Evolutionary conservation across 2,329 filamentous ascomycete genomes (phyloP).

Genomic region (Juglanconis oblonga): DNA sequence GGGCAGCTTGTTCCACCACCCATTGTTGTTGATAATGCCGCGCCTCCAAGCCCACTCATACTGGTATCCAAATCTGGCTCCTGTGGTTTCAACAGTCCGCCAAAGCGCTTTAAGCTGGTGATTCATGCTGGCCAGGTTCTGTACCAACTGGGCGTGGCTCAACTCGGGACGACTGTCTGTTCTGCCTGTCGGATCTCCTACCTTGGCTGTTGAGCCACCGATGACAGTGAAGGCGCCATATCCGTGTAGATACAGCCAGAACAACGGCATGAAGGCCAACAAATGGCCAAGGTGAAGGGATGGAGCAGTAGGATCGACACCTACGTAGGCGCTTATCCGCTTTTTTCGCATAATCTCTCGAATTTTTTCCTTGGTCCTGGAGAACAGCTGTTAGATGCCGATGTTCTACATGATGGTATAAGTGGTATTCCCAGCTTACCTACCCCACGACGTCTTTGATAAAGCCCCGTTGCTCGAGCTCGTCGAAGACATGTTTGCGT

Average conservation of each 20-base stretch:
- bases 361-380: conserved; percentile 40
- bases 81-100: conserved; percentile 66
- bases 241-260: conserved; percentile 80
- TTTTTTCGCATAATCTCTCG: conserved; percentile 62
- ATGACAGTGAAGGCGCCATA: conserved; percentile 65
- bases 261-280: conserved; percentile 76
- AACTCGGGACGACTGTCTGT: conserved; percentile 58
- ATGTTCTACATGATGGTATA: neutral
- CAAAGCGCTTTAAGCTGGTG: conserved; percentile 72
- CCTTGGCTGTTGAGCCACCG: conserved; percentile 71
- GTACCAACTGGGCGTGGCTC: conserved; percentile 48
- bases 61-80: conserved; percentile 61
- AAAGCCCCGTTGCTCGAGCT: conserved; percentile 69
- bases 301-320: conserved; percentile 76
- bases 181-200: conserved; percentile 76
- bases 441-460: conserved; percentile 75
- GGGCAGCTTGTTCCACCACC: conserved; percentile 73
- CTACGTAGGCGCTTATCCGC: conserved; percentile 72
- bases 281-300: conserved; percentile 81
- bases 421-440: conserved; percentile 23
- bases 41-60: conserved; percentile 64
- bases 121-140: conserved; percentile 67
- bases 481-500: conserved; percentile 53
- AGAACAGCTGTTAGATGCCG: conserved; percentile 6
- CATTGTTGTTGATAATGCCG: conserved; percentile 74